Percentiles rank a stretch among this genome's conserved stretches.
phyloP scores from a whole-genome alignment of 164 flowering plant species.

The Chimonanthus praecox region DNA sequence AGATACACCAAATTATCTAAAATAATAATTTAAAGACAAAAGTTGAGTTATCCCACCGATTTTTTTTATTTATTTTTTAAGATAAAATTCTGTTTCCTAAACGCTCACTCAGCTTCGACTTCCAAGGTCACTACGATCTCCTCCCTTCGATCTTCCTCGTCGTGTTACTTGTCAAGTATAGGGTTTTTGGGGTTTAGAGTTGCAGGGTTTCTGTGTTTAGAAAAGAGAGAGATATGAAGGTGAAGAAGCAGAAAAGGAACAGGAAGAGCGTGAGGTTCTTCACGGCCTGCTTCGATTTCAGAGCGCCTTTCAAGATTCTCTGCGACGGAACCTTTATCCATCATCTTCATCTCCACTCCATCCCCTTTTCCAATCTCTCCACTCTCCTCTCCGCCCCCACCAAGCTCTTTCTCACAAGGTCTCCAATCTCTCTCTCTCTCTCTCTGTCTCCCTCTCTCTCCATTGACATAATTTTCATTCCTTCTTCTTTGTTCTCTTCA shows the following conservation, averaged over 20 bases:
- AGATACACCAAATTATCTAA: too few relatives aligned
- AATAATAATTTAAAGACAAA: too few relatives aligned
- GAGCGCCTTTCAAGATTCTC: constrained; percentile 71
- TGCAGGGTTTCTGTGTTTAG: neutral
- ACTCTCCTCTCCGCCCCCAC: constrained; percentile 45
- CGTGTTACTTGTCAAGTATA: neutral
- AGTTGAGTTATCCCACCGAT: too few relatives aligned
- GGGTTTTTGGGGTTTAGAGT: too few relatives aligned
- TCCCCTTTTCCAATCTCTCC: constrained; percentile 11
- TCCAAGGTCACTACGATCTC: neutral
- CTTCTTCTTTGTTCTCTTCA: neutral
- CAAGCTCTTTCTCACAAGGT: constrained; percentile 79
- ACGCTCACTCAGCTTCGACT: too few relatives aligned
- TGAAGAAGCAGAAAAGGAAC: constrained; percentile 66
- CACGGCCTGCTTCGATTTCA: constrained; percentile 66
- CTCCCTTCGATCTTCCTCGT: neutral
- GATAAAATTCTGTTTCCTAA: too few relatives aligned
- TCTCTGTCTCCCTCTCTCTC: neutral
- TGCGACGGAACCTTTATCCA: constrained; percentile 88
- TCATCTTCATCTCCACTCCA: constrained; percentile 38
- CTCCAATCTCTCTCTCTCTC: neutral
- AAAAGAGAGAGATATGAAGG: constrained; percentile 43
- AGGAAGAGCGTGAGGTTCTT: constrained; percentile 57
- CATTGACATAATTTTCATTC: neutral
- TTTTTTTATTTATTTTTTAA: too few relatives aligned